phyloP scores from a whole-genome alignment of 805 yeast genomes.

The Suhomyces sp. region DNA sequence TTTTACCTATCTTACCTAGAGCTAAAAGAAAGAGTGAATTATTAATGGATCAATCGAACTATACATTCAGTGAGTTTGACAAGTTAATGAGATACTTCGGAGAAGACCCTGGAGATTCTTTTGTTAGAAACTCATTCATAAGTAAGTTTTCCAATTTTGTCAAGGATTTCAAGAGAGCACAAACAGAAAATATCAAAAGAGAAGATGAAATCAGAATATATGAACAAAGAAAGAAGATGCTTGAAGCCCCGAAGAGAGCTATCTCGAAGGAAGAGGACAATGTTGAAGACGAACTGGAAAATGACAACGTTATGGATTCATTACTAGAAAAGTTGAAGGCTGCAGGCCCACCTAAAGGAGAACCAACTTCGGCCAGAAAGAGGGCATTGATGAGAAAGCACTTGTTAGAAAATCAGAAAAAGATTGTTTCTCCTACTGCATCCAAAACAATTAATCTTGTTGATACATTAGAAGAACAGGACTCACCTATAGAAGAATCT shows the following conservation, averaged over 20 bases:
- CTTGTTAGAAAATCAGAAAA: slow-evolving; percentile 40
- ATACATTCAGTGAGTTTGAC: slow-evolving; percentile 53
- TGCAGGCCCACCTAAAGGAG: slow-evolving; percentile 76
- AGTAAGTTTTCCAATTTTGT: slow-evolving; percentile 60
- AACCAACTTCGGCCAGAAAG: slow-evolving; percentile 76
- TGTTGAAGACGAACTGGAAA: slow-evolving; percentile 38
- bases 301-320: slow-evolving; percentile 72
- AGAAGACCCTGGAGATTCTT: slow-evolving; percentile 58
- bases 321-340: slow-evolving; percentile 83
- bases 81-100: slow-evolving; percentile 69
- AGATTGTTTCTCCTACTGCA: slow-evolving; percentile 9
- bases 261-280: slow-evolving; percentile 23
- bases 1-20: slow-evolving; percentile 51
- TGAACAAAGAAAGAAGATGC: slow-evolving; percentile 69
- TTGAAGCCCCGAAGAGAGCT: slow-evolving; percentile 47
- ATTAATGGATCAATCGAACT: slow-evolving; percentile 49
- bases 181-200: slow-evolving; percentile 59
- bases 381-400: slow-evolving; percentile 74
- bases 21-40: slow-evolving; percentile 54
- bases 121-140: slow-evolving; percentile 59
- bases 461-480: slow-evolving; percentile 11
- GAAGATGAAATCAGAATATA: slow-evolving; percentile 71
- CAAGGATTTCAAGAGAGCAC: slow-evolving; percentile 61
- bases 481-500: slow-evolving; percentile 14
- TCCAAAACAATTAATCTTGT: background rate